A percentile compares a stretch with the other conserved stretches of the same genome.
Conservation (phyloP, 2,329 filamentous ascomycete species). For the Penicillium brevicompactum region DNA sequence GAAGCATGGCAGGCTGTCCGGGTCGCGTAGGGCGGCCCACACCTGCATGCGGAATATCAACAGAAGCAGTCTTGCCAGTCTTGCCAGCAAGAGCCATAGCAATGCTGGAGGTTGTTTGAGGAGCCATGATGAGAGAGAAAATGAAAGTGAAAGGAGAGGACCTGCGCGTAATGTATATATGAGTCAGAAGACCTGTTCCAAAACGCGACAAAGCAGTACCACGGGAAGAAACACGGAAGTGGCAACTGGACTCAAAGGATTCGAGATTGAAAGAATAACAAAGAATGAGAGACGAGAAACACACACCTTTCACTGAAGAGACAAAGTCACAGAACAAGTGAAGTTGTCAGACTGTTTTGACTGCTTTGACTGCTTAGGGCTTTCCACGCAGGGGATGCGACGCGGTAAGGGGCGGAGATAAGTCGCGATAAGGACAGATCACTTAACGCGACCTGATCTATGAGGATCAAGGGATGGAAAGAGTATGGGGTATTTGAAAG, state of each 20-base stretch:
- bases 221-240: slow-evolving; percentile 14
- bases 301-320: slow-evolving; percentile 22
- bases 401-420: slow-evolving; percentile 22
- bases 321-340: slow-evolving; percentile 18
- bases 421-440: slow-evolving; percentile 14
- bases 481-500: neutral
- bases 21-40: slow-evolving; percentile 35
- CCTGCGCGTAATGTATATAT: slow-evolving; percentile 18
- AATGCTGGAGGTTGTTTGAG: slow-evolving; percentile 48
- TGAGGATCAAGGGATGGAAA: neutral
- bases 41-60: slow-evolving; percentile 50
- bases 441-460: neutral
- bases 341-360: neutral
- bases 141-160: slow-evolving; percentile 9
- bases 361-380: slow-evolving; percentile 14
- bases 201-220: slow-evolving; percentile 19
- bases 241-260: slow-evolving; percentile 12
- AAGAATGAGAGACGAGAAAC: neutral
- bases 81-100: slow-evolving; percentile 54
- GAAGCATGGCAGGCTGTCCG: slow-evolving; percentile 56
- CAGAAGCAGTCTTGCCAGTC: slow-evolving; percentile 52
- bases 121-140: slow-evolving; percentile 44
- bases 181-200: slow-evolving; percentile 25
- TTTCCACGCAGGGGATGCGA: slow-evolving; percentile 22
- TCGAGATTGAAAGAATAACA: neutral